These are phyloP conservation scores for Candida verbasci DNA, from an alignment of 805 yeast genomes.

Conservation along the genomic window DNA sequence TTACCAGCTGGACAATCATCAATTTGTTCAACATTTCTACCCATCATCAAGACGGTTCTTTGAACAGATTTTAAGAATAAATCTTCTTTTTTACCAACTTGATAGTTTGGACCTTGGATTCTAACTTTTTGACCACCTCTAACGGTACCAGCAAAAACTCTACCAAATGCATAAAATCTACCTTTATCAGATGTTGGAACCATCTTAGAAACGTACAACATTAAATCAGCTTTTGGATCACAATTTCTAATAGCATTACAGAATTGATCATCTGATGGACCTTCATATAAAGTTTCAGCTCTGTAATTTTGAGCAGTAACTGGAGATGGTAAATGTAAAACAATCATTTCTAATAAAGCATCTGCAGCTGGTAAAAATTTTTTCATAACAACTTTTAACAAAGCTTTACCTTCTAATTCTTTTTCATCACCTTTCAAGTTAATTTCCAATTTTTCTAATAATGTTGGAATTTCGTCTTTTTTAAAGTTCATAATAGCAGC, in stretches of 20 bases:
- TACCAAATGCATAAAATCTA: conserved; percentile 99
- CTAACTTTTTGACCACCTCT: conserved; percentile 98
- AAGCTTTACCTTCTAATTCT: conserved; percentile 98
- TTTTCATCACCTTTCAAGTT: conserved; percentile 92
- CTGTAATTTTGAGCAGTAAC: conserved; percentile 98
- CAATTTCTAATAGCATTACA: conserved; percentile 94
- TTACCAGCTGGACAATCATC: conserved; percentile 99
- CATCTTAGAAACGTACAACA: conserved; percentile 99
- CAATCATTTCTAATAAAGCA: conserved; percentile 98
- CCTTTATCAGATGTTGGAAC: conserved; percentile 99
- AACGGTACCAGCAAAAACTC: conserved; percentile 99
- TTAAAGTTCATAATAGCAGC: conserved; percentile 98
- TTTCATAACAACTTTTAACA: conserved; percentile 97
- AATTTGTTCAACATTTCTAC: conserved; percentile 95
- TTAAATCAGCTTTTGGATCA: conserved; percentile 96
- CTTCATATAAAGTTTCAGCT: conserved; percentile 98
- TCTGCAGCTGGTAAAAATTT: conserved; percentile 99
- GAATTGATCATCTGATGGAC: conserved; percentile 91
- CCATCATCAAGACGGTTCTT: conserved; percentile 99
- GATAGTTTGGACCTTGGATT: conserved; percentile 99
- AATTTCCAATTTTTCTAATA: conserved; percentile 92
- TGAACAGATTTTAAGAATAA: conserved; percentile 95
- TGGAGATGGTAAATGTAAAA: conserved; percentile 98
- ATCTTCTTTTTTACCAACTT: conserved; percentile 97
- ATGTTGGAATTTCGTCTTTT: conserved; percentile 91